A percentile compares a stretch with the other conserved stretches of the same genome.
phyloP scores from a whole-genome alignment of 306 rosid species.

The Alnus glutinosa region DNA sequence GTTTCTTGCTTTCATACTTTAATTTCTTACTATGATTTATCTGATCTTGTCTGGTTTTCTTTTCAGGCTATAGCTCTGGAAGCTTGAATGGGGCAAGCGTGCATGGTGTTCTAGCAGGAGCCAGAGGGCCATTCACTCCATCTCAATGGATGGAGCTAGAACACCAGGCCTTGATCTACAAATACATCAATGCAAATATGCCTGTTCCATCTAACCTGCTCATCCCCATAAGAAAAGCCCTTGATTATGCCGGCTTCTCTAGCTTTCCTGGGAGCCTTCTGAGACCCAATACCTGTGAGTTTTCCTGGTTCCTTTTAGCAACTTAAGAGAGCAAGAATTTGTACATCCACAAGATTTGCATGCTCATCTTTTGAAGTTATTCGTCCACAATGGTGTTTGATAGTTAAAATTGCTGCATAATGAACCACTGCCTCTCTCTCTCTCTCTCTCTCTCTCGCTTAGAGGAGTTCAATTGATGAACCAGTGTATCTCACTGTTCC shows the following conservation, averaged over 20 bases:
- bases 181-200: conserved; percentile 74
- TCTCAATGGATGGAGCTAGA: conserved; percentile 97
- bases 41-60: conserved; percentile 15
- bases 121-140: conserved; percentile 75
- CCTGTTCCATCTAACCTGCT: conserved; percentile 83
- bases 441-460: background rate
- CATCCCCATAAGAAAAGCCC: conserved; percentile 75
- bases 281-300: conserved; percentile 69
- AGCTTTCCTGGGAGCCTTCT: conserved; percentile 53
- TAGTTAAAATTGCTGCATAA: background rate
- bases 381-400: background rate
- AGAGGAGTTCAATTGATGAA: background rate
- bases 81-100: conserved; percentile 38
- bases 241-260: conserved; percentile 68
- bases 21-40: background rate
- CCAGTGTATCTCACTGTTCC: background rate
- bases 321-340: background rate
- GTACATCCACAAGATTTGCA: background rate
- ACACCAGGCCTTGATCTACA: conserved; percentile 96
- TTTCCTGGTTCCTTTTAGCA: background rate
- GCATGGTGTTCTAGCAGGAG: conserved; percentile 52
- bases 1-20: background rate
- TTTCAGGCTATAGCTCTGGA: conserved; percentile 57
- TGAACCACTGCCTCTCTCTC: too few relatives aligned
- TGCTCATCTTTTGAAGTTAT: background rate